Base-by-base conservation (phyloP, 345 rosid genomes). In the Brassica napus region DNA sequence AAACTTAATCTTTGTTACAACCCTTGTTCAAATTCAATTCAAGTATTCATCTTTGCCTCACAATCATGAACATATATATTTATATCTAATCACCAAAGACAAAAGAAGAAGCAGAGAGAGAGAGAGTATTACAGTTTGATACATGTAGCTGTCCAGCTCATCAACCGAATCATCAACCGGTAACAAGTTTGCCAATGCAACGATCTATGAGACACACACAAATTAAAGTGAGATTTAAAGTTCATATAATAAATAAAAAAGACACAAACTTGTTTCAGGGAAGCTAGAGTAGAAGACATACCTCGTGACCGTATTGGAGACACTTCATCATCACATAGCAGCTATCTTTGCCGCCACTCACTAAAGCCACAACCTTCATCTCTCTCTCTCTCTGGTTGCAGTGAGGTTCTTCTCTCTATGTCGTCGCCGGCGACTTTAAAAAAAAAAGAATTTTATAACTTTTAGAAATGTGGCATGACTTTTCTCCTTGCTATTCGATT, bases 291-390 rank as follows among this genome's bases (percentile, higher is more conserved):
- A 54, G 44, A 10, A 58, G 5, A 15, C 26, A 52, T 32, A 95
- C 98, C 97, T 89, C 86, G 85, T 93, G 99, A 63, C 97, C 97
- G 57, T 88, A 88, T 5, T 88, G 80, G 82, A 91, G 82, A 87
- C 93, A 95, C 83, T 88, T 89, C 97, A 93, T 90, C 97, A 90
- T 93, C 68, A 91, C 97, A 82, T 86, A 95, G 66, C 97, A 91
- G 80, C 98, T 95, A 85, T 93, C 98, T 86, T 93, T 95, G 78
- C 99, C 99, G 73, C 99, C 98, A 86, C 99, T 93, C 0, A 93
- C 92, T 69, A 93, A 81, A 70, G 98, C 98, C 80, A 90, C 99
- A 78, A 87, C 97, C 93, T 95, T 95, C 99, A 95, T 95, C 84
- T 78, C 39, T 73, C 8, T 71, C 54, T 78, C 24, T 54, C 23